phyloP scores from a whole-genome alignment of 345 rosid genomes.

The Citrus inodora region DNA sequence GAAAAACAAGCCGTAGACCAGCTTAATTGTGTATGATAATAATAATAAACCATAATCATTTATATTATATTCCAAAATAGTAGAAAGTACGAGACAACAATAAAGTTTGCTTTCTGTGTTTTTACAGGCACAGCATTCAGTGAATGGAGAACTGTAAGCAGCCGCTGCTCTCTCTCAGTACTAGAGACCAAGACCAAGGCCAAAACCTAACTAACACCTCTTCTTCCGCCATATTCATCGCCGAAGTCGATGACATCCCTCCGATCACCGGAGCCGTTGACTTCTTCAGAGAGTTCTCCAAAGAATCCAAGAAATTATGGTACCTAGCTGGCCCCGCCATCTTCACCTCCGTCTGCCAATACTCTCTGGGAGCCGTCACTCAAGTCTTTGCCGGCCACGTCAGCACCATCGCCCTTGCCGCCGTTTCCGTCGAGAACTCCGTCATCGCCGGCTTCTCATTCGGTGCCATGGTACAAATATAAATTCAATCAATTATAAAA shows the following conservation, averaged over 20 bases:
- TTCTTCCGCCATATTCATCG: constrained; percentile 35
- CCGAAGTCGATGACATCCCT: constrained; percentile 53
- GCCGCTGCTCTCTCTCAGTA: constrained; percentile 30
- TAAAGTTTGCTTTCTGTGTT: not conserved
- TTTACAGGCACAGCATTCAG: not conserved
- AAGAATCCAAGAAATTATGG: constrained; percentile 74
- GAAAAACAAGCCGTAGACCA: no score
- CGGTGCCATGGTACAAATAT: constrained; percentile 58
- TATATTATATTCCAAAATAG: not conserved
- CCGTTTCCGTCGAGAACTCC: constrained; percentile 81
- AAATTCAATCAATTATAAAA: no score
- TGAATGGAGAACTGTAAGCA: constrained; percentile 31
- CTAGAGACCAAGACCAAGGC: constrained; percentile 8
- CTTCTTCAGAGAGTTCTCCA: constrained; percentile 50
- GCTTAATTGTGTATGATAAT: no score
- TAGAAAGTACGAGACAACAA: not conserved
- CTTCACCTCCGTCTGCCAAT: constrained; percentile 76
- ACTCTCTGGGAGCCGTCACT: constrained; percentile 91
- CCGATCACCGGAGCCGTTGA: constrained; percentile 44
- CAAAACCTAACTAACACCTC: constrained; percentile 14
- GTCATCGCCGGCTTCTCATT: constrained; percentile 95
- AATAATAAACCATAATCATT: no score
- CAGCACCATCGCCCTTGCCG: constrained; percentile 71
- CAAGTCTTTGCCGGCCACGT: constrained; percentile 79
- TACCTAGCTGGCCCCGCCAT: constrained; percentile 91